These are phyloP conservation scores for Populus pruinosa DNA, from an alignment of 345 rosid genomes.

Conservation along the genomic window DNA sequence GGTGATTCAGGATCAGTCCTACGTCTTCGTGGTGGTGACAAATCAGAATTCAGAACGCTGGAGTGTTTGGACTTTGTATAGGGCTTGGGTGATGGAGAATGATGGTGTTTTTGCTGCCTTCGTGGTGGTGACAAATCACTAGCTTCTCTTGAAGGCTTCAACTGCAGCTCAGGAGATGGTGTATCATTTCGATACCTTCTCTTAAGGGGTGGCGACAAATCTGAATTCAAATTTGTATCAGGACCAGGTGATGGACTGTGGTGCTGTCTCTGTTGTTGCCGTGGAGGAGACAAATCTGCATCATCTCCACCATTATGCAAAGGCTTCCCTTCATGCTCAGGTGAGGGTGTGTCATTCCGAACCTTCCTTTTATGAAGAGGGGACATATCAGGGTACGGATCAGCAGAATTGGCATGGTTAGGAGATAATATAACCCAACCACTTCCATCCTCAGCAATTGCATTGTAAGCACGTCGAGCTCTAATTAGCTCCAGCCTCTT, in stretches of 20 bases:
- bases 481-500: conserved; percentile 70
- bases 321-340: conserved; percentile 12
- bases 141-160: conserved; percentile 28
- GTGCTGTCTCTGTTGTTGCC: conserved; percentile 1
- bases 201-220: conserved; percentile 27
- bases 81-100: conserved; percentile 42
- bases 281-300: conserved; percentile 20
- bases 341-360: conserved; percentile 22
- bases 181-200: conserved; percentile 51
- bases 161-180: conserved; percentile 46
- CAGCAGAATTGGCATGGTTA: conserved; percentile 1
- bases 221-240: not conserved
- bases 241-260: conserved; percentile 4
- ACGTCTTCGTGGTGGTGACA: conserved; percentile 43
- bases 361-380: conserved; percentile 41
- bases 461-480: conserved; percentile 49
- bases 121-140: conserved; percentile 55
- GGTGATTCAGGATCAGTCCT: conserved; percentile 32
- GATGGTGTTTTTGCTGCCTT: conserved; percentile 24
- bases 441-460: conserved; percentile 91
- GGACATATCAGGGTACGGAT: conserved; percentile 47
- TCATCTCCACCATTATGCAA: not conserved
- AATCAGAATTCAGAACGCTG: conserved; percentile 3
- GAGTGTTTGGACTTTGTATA: not conserved
- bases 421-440: conserved; percentile 77